Conservation (phyloP, 768 basidiomycete genomes). For the Melanogaster broomeanus region DNA sequence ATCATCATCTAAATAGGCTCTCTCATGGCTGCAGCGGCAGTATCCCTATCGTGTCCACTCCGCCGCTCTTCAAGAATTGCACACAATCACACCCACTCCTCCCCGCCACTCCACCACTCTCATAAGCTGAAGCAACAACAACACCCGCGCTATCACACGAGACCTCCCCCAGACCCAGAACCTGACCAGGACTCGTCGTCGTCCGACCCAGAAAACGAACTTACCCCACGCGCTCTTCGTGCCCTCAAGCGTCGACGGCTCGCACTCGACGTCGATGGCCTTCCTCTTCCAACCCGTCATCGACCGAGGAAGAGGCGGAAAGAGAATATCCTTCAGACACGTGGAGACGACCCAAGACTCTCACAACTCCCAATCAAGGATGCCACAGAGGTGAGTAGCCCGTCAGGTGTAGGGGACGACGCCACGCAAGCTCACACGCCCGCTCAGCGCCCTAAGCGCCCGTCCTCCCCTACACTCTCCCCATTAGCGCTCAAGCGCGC, state of each 20-base stretch:
- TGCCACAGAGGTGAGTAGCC: constrained; percentile 3
- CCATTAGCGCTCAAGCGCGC: constrained; percentile 6
- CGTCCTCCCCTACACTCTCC: constrained; percentile 3
- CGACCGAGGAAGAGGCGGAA: constrained; percentile 25
- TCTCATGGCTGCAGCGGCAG: constrained; percentile 31
- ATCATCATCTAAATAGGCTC: not conserved
- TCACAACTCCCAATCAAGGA: not conserved
- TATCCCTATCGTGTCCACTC: constrained; percentile 30
- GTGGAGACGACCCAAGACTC: not conserved
- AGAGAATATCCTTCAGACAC: constrained; percentile 11
- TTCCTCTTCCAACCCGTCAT: constrained; percentile 15
- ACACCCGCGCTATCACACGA: not conserved
- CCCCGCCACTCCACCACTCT: not conserved
- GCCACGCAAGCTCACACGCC: constrained; percentile 3
- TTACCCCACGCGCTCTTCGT: constrained; percentile 35
- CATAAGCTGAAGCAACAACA: not conserved
- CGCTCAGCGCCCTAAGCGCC: constrained; percentile 15
- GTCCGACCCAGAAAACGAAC: constrained; percentile 30
- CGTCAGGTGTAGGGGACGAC: too few species aligned
- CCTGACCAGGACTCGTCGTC: constrained; percentile 19
- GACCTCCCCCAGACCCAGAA: constrained; percentile 15
- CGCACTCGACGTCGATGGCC: constrained; percentile 29
- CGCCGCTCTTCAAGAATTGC: constrained; percentile 31
- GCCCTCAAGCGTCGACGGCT: constrained; percentile 35
- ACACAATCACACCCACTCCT: constrained; percentile 7